Base-by-base conservation (phyloP, 495 filamentous ascomycete genomes). In the Apodospora peruviana region DNA sequence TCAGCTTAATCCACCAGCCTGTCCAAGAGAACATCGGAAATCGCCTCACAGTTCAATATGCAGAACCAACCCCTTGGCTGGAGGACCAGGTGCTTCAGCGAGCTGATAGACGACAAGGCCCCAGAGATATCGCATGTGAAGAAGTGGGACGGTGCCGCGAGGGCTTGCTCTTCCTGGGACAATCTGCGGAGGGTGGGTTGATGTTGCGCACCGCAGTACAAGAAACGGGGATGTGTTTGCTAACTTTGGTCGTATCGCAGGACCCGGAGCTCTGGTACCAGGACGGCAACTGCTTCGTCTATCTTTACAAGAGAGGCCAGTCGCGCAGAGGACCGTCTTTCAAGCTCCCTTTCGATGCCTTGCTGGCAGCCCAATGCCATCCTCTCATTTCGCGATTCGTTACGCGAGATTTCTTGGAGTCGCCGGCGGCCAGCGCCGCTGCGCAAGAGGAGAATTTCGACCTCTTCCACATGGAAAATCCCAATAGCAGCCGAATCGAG, bases 181-280 rank as follows among this genome's bases (percentile, higher is more conserved):
- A 69, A 65, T 22, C 54, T 82, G 18, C 62, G 70, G 57, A 73
- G 65, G 55, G 80, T 82, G 63, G 54, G 72, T 58, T 14, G 20
- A 7, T 23, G 25, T 8, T 16, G 12, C 2, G 21, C 17, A 20
- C 5, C n/a, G 4, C 27, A 43, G 5, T 8, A 32, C 24, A 10
- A 14, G 21, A n/a, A n/a, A n/a, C n/a, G n/a, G n/a, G n/a, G 37
- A 29, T 11, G 27, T 9, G 2, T 24, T 25, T 19, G 27, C 19
- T 43, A 54, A 43, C 43, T 49, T 25, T 22, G n/a, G n/a, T n/a
- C n/a, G n/a, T n/a, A 4, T 19, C 19, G 18, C 32, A 78, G 75
- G 84, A 87, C 58, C 65, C 76, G 12, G 82, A 86, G 47, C 69
- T 87, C 12, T 87, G 81, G 81, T 72, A 69, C 61, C 66, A 71